A percentile compares a stretch with the other conserved stretches of the same genome.
phyloP scores from a whole-genome alignment of 2,329 filamentous ascomycete species.

The Fusarium sp. region DNA sequence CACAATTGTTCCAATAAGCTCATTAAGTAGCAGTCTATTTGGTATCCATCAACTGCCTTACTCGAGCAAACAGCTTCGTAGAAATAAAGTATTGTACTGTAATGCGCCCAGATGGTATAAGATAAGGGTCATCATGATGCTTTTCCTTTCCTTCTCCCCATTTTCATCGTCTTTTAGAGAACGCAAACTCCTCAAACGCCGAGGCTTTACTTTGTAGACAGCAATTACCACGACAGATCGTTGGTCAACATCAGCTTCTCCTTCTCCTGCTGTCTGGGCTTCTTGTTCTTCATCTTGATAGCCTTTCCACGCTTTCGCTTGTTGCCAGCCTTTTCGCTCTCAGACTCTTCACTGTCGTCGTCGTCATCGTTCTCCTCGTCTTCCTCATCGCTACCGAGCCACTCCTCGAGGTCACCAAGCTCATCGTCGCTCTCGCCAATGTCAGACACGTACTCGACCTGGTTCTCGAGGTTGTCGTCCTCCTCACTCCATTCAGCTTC shows the following conservation, averaged over 20 bases:
- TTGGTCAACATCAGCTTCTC: conserved; percentile 57
- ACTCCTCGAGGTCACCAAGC: conserved; percentile 86
- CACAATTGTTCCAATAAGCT: not conserved
- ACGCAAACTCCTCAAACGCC: conserved; percentile 45
- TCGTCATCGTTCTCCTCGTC: conserved; percentile 69
- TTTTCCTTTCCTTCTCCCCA: conserved; percentile 3
- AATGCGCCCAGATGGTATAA: conserved; percentile 5
- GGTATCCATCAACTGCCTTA: conserved; percentile 21
- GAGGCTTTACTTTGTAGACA: conserved; percentile 16
- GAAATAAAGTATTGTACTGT: conserved; percentile 1
- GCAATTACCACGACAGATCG: conserved; percentile 55
- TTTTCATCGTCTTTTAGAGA: conserved; percentile 14
- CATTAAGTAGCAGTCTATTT: conserved; percentile 26
- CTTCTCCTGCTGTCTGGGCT: conserved; percentile 72
- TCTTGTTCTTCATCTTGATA: conserved; percentile 60
- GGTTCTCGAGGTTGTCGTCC: conserved; percentile 78
- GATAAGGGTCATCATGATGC: not conserved
- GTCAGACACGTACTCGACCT: conserved; percentile 94
- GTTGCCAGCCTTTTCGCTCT: conserved; percentile 65
- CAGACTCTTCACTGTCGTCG: conserved; percentile 68
- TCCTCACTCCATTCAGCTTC: conserved; percentile 75
- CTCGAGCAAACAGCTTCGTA: conserved; percentile 1
- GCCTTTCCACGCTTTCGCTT: conserved; percentile 65
- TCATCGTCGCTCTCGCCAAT: conserved; percentile 86
- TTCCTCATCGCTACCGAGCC: conserved; percentile 80